Base-by-base conservation (phyloP, 768 basidiomycete genomes). In the Tephrocybe sp. region DNA sequence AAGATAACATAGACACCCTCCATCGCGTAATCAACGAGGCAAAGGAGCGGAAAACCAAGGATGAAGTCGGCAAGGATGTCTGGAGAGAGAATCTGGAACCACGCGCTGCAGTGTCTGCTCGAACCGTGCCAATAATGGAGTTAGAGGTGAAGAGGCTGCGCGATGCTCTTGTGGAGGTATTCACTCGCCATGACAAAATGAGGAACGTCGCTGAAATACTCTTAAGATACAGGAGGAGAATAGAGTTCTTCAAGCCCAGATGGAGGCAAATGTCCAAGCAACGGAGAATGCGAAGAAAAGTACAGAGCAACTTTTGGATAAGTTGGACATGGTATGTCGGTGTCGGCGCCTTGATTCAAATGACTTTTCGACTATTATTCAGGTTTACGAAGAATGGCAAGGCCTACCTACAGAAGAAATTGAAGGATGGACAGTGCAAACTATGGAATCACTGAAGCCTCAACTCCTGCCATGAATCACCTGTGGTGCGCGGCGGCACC, bases 11-110 rank as follows among this genome's bases (percentile, higher is more conserved):
- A 26, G 88, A 92, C 63, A 74, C 74, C 3, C 73, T 92, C 11
- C 88, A 91, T 54, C 73, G 74, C 10, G 78, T 88, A 12, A 81
- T 91, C 1, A 80, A 74, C 10, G 88, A 88, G 26, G 89, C 88
- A 56, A 84, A 63, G 61, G 77, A 77, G 17, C 69, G 77, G 20
- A 81, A 84, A 46, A 75, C 74, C 30, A 71, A 73, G 40, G 74
- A 75, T 6, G 75, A 73, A 36, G 57, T 65, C 11, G 72, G 73
- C 0, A 77, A 74, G 12, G 86, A 90, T 62, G 59, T 77, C 0
- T 92, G 89, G 88, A 79, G 69, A 52, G 79, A 83, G 43, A 73
- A 83, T 50, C 66, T 91, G 25, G 77, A 81, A 39, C 86, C 90
- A 2, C 78, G 73, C 12, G 75, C 74, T 24, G 86, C 85, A 5